Evolutionary conservation across 768 basidiomycete genomes (phyloP), one percentile per base, ranked within the genome.

Genomic region (Obba rivulosa): DNA sequence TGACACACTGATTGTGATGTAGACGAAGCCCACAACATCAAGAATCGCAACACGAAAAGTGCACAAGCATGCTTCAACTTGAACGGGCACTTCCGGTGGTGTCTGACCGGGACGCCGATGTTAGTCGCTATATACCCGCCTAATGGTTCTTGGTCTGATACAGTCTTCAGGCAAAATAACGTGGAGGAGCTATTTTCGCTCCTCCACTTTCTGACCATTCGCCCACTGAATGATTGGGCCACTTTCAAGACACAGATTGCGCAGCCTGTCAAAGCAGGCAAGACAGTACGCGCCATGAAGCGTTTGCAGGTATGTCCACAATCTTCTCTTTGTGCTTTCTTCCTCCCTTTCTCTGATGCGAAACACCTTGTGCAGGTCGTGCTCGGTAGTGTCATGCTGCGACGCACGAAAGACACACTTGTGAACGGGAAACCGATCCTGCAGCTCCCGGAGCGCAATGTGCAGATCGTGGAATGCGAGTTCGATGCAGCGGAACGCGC

Each of bases 121-220:
- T 64, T 57, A 49, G 65, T 57, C 9, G 22, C n/a, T n/a, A n/a
- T 34, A 24, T 1, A 4, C 11, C 8, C 34, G 14, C 28, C 5
- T 7, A 7, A 31, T 22, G 7, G 5, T 17, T 22, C 8, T n/a
- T n/a, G n/a, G 21, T 39, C 8, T 39, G 8, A 39, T 39, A 7
- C 3, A 18, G 21, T 17, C 23, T 39, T 11, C 35, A 85, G 82
- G 77, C 86, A 98, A 73, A 98, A 99, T 69, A 85, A 73, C 42
- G 86, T 97, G 16, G 82, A 86, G 41, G 96, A 99, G 57, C 69
- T 99, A 5, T 96, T 80, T 62, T 87, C 92, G 3, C 72, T 98
- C 28, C 76, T 98, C 58, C 85, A 89, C 50, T 99, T 98, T 67
- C 69, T 98, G 22, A 83, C 85, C 3, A 74, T 92, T 55, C 81